Evolutionary conservation across 2,329 filamentous ascomycete species (phyloP), one percentile per base, ranked within the genome.

Genomic region (Talaromyces verruculosus): DNA sequence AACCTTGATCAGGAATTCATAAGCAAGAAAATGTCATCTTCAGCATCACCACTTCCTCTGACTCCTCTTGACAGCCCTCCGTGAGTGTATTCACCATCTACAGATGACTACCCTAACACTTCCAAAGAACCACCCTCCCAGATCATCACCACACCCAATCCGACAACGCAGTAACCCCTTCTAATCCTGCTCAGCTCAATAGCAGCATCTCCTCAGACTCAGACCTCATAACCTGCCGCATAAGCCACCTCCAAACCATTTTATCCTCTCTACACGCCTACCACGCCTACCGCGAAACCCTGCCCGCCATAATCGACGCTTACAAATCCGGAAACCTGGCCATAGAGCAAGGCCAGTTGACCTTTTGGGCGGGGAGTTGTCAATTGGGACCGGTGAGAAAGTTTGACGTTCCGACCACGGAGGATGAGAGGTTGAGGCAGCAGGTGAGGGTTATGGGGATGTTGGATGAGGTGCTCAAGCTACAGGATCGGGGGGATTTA

Each of bases 281-380:
- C 43, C 59, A 49, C 43, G 59, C 59, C 45, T 62, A 62, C 60
- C 60, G 60, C 60, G 43, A 62, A 39, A 62, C 30, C 11, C 17
- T 62, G 15, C 60, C 43, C 11, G 60, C 43, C 30, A 39, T 62
- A 30, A 62, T 51, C 22, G n/a, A 19, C 25, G 60, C 60, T 7
- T 62, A 49, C 15, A 10, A 13, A 39, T 51, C 41, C 3, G 60
- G 45, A 1, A 22, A 25, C 0, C 30, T 62, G 1, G 51, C 60
- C 15, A 41, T 62, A 15, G 60, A 62, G 15, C n/a, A n/a, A 13
- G 39, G 60, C 3, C 60, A 62, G n/a, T 25, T 62, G 5, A 62
- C 30, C 1, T 51, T 62, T 19, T 62, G 60, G 43, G 30, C 39
- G n/a, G 1, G 45, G 5, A 30, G 17, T 39, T 49, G 33, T 11